These are phyloP conservation scores for Aeschynomene evenia DNA, from an alignment of 306 rosid species.

Conservation along the genomic window DNA sequence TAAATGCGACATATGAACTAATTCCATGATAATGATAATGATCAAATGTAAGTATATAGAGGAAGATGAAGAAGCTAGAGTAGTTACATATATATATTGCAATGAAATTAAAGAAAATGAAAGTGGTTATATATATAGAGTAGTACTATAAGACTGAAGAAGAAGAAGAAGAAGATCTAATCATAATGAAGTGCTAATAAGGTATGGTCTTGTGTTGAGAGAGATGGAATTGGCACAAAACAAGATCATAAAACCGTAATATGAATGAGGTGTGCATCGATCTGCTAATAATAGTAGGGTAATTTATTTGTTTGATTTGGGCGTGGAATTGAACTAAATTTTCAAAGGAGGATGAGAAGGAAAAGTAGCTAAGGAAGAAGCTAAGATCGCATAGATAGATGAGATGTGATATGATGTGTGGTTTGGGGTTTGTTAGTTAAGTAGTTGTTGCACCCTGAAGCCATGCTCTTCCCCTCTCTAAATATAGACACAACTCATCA, in stretches of 20 bases:
- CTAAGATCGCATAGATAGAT: too few species aligned
- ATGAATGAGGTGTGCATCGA: too few species aligned
- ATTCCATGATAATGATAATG: neutral
- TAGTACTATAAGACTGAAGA: constrained; percentile 6
- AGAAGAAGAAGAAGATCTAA: too few species aligned
- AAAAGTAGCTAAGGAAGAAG: too few species aligned
- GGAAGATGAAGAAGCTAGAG: constrained; percentile 19
- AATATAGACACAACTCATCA: constrained; percentile 61
- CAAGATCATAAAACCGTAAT: constrained; percentile 37
- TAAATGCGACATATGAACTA: neutral
- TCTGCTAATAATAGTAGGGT: constrained; percentile 42
- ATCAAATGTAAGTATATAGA: constrained; percentile 4
- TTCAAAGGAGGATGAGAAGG: constrained; percentile 61
- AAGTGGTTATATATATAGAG: constrained; percentile 25
- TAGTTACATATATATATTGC: too few species aligned
- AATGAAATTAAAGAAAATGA: neutral
- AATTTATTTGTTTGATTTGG: too few species aligned
- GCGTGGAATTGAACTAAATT: too few species aligned
- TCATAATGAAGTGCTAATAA: constrained; percentile 57
- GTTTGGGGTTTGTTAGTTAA: constrained; percentile 52
- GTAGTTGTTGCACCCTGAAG: constrained; percentile 56
- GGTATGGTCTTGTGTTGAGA: too few species aligned
- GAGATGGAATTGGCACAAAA: constrained; percentile 59
- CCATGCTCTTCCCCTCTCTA: constrained; percentile 40
- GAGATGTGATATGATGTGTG: too few species aligned